Percentiles rank a stretch among this genome's conserved stretches.
Conservation (phyloP, 1,284 basidiomycete species). For the Ustilago bromivora region DNA sequence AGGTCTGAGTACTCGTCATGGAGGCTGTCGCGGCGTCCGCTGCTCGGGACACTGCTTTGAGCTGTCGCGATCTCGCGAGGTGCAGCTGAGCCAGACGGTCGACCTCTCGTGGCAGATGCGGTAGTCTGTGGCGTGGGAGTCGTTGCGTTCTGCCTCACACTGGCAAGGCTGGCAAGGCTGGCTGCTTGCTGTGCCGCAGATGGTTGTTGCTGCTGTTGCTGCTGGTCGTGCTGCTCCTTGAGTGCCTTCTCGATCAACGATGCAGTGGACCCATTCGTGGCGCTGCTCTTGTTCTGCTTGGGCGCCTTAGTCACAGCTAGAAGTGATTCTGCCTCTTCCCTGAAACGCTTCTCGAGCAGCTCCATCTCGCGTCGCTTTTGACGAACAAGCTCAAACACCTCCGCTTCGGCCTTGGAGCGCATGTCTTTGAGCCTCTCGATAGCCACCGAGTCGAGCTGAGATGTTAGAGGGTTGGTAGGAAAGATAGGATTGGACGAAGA, state of each 20-base stretch:
- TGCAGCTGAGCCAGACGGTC: background rate
- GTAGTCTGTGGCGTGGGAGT: background rate
- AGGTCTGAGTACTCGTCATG: slow-evolving; percentile 46
- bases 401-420: slow-evolving; percentile 52
- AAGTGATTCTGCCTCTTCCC: slow-evolving; percentile 47
- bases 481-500: slow-evolving; percentile 4
- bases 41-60: slow-evolving; percentile 10
- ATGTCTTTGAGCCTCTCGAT: slow-evolving; percentile 50
- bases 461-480: slow-evolving; percentile 28
- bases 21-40: slow-evolving; percentile 30
- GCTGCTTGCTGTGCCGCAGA: slow-evolving; percentile 7
- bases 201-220: slow-evolving; percentile 15
- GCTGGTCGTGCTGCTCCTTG: slow-evolving; percentile 22
- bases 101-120: background rate
- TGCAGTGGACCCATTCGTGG: slow-evolving; percentile 18
- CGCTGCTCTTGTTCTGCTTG: slow-evolving; percentile 21
- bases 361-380: slow-evolving; percentile 57
- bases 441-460: slow-evolving; percentile 46
- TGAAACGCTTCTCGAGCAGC: slow-evolving; percentile 41
- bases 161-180: background rate
- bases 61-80: slow-evolving; percentile 12
- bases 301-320: slow-evolving; percentile 35
- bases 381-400: slow-evolving; percentile 53
- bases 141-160: background rate
- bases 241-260: slow-evolving; percentile 32